These are phyloP conservation scores for Talaromyces albobiverticillius DNA, from an alignment of 2,329 filamentous ascomycete species.

Conservation along the genomic window DNA sequence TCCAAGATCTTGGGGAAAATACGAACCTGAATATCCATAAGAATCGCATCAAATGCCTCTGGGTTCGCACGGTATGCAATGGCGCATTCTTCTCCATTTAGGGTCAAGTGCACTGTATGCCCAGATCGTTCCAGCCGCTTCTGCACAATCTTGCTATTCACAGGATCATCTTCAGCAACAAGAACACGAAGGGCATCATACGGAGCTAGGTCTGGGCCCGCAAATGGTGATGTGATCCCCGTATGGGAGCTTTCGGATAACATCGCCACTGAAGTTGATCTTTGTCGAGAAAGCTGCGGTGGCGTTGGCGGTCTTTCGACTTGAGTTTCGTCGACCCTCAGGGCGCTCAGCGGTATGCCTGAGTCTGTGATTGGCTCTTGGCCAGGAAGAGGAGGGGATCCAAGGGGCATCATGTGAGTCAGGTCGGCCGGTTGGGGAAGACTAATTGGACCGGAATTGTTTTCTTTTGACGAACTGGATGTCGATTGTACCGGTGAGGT, in stretches of 20 bases:
- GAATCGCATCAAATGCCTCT: conserved; percentile 67
- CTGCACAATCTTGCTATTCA: conserved; percentile 77
- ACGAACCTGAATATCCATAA: conserved; percentile 87
- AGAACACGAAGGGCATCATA: conserved; percentile 50
- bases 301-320: conserved; percentile 14
- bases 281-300: neutral
- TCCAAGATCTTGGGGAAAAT: too few species aligned
- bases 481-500: neutral
- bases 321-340: conserved; percentile 27
- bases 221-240: neutral
- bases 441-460: neutral
- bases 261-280: conserved; percentile 5
- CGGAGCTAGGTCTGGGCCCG: neutral
- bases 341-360: conserved; percentile 29
- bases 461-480: neutral
- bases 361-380: conserved; percentile 31
- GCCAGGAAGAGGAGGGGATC: conserved; percentile 25
- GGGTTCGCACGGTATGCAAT: conserved; percentile 64
- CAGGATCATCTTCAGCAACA: conserved; percentile 83
- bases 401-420: conserved; percentile 18
- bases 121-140: conserved; percentile 76
- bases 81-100: conserved; percentile 84
- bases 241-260: conserved; percentile 7
- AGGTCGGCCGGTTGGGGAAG: conserved; percentile 9
- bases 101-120: conserved; percentile 67